Evolutionary conservation across 139 green algal genomes (phyloP), one percentile per base, ranked within the genome.

Genomic region (Chara braunii): DNA sequence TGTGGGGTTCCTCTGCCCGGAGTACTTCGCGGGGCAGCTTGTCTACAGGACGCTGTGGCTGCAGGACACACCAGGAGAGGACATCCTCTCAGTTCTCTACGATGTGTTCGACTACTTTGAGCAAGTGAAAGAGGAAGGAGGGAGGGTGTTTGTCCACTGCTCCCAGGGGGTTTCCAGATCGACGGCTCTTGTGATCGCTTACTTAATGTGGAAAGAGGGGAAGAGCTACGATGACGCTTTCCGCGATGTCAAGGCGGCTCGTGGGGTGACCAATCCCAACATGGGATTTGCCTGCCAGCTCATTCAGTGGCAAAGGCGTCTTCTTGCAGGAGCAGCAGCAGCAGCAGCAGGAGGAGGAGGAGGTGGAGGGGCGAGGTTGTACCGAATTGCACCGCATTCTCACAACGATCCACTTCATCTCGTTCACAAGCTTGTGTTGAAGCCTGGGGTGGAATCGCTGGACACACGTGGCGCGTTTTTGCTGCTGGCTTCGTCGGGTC

Each of bases 81-180:
- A 98, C 80, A 92, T 98, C 18, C 45, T 81, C 9, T 84, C 78
- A 31, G 80, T 98, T 3, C 63, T 97, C 45, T 96, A 97, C 67
- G 87, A 96, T 44, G 85, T 86, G 0, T 90, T 98, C 60, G 88
- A 97, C 65, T 98, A 91, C 73, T 94, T 97, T 3, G 85, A 97
- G 51, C 73, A 60, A 14, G 85, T 77, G 22, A 33, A 45, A 30
- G 30, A 44, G 44, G 14, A 5, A 3, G 64, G 66, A 12, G 90
- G 90, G 6, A 68, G 64, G 8, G 84, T 96, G 51, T 79, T 96
- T 31, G 74, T 96, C 31, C 90, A 96, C 74, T 96, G 90, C 79
- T 88, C 80, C 7, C 88, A 95, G 79, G 92, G 92, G 1, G 91
- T 97, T 23, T 95, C 86, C 9, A 77, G 92, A 22, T 91, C 81